Evolutionary conservation across 495 filamentous ascomycete genomes (phyloP).

Genomic region (Talaromyces adpressus): DNA sequence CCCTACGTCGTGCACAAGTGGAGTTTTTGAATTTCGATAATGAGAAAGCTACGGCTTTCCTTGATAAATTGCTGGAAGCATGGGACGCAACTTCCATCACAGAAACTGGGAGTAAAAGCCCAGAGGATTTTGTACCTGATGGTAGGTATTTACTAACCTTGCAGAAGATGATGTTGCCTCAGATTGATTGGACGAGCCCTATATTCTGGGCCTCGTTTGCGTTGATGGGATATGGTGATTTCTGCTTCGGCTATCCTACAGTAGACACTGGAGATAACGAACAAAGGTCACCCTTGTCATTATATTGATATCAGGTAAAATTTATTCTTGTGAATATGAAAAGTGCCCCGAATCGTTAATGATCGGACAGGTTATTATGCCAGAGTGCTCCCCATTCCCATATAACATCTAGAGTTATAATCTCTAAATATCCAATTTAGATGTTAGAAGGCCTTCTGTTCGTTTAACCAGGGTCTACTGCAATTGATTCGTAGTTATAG

Average conservation of each 20-base stretch:
- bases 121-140: constrained; percentile 19
- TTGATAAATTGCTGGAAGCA: constrained; percentile 16
- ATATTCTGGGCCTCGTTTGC: constrained; percentile 24
- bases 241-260: constrained; percentile 10
- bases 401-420: too few species aligned
- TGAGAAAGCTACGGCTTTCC: constrained; percentile 14
- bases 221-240: constrained; percentile 21
- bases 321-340: too few species aligned
- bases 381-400: too few species aligned
- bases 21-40: constrained; percentile 18
- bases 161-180: constrained; percentile 17
- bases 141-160: constrained; percentile 15
- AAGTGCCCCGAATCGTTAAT: too few species aligned
- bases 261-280: too few species aligned
- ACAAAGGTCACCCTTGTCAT: too few species aligned
- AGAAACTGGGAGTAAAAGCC: neutral
- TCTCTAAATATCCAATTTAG: too few species aligned
- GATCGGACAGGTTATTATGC: too few species aligned
- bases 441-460: too few species aligned
- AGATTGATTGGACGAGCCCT: constrained; percentile 22
- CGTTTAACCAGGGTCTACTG: too few species aligned
- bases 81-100: constrained; percentile 7
- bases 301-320: too few species aligned
- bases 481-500: neutral
- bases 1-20: constrained; percentile 16